Percentiles rank a stretch among this genome's conserved stretches.
These are phyloP conservation scores for Pichia thaimueangensis DNA, from an alignment of 805 yeast genomes.

Conservation along the genomic window DNA sequence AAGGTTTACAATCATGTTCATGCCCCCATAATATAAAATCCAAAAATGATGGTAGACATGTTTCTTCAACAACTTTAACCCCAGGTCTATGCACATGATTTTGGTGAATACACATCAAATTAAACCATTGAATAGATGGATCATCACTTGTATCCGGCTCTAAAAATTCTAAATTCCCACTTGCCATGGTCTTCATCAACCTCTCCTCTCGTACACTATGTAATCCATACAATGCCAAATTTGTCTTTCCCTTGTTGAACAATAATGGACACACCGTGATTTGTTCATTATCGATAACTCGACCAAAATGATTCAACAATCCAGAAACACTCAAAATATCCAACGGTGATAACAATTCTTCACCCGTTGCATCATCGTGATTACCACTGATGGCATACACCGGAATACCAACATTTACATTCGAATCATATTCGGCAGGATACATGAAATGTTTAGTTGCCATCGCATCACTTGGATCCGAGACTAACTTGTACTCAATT, in stretches of 20 bases:
- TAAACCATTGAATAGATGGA: conserved; percentile 67
- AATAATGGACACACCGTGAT: conserved; percentile 71
- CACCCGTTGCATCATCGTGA: conserved; percentile 95
- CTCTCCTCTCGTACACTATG: conserved; percentile 89
- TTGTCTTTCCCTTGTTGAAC: conserved; percentile 75
- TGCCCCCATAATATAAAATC: conserved; percentile 95
- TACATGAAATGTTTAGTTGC: conserved; percentile 55
- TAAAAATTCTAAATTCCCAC: conserved; percentile 71
- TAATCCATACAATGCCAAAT: conserved; percentile 81
- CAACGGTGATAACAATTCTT: conserved; percentile 72
- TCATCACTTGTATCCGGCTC: conserved; percentile 46
- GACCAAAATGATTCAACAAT: conserved; percentile 83
- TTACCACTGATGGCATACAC: conserved; percentile 91
- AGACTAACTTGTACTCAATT: conserved; percentile 72
- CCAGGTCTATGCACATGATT: conserved; percentile 79
- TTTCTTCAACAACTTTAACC: conserved; percentile 80
- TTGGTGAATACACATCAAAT: conserved; percentile 83
- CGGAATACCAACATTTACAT: conserved; percentile 82
- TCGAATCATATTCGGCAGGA: conserved; percentile 87
- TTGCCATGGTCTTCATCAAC: conserved; percentile 71
- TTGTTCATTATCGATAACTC: conserved; percentile 66
- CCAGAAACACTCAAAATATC: conserved; percentile 81
- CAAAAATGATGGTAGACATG: conserved; percentile 71
- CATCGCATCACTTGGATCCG: conserved; percentile 65
- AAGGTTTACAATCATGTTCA: conserved; percentile 89